These are phyloP conservation scores for Dactylonectria estremocensis DNA, from an alignment of 2,329 filamentous ascomycete species.

Conservation along the genomic window DNA sequence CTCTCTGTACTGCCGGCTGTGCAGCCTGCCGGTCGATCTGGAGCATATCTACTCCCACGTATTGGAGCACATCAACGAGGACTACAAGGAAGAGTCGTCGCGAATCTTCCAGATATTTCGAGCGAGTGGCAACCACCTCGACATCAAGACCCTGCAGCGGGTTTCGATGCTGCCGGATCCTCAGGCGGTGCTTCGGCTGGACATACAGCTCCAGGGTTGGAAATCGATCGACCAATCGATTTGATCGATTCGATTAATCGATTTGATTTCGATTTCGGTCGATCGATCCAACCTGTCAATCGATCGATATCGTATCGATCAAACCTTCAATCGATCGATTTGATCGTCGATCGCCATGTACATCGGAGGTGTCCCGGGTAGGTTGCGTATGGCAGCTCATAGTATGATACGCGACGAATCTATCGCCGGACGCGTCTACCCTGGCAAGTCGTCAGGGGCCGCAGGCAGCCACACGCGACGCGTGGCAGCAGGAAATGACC, in stretches of 20 bases:
- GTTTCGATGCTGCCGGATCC: no score
- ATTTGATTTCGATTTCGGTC: slow-evolving; percentile 11
- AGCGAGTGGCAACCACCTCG: no score
- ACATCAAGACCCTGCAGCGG: no score
- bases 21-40: no score
- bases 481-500: neutral
- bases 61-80: no score
- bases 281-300: neutral
- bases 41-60: no score
- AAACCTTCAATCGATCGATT: slow-evolving; percentile 5
- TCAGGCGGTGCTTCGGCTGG: no score
- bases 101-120: no score
- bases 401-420: neutral
- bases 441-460: neutral
- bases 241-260: slow-evolving; percentile 2
- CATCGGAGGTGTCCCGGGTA: neutral
- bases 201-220: neutral
- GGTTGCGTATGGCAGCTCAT: slow-evolving; percentile 1
- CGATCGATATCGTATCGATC: slow-evolving; percentile 12
- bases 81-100: no score
- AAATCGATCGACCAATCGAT: neutral
- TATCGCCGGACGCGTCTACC: slow-evolving; percentile 2
- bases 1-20: no score
- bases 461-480: neutral
- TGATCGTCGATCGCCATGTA: slow-evolving; percentile 7